A percentile compares a stretch with the other conserved stretches of the same genome.
Evolutionary conservation across 352 stramenopile genomes (phyloP).

Genomic region (Lagenidium giganteum): DNA sequence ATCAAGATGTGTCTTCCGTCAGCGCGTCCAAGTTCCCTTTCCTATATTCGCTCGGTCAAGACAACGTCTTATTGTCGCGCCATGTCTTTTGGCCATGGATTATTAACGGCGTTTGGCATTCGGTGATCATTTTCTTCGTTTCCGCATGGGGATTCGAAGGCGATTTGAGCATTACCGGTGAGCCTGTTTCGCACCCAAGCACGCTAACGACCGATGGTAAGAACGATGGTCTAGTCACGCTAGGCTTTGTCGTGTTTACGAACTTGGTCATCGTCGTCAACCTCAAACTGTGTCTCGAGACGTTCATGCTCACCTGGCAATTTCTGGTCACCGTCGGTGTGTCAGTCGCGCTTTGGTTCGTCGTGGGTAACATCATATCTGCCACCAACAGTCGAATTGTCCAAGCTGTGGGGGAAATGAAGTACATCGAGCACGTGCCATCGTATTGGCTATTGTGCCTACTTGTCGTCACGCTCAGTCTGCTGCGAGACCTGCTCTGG

Average conservation of each 20-base stretch:
- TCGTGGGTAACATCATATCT: constrained; percentile 53
- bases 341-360: constrained; percentile 65
- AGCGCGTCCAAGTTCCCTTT: constrained; percentile 62
- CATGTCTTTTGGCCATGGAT: constrained; percentile 85
- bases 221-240: constrained; percentile 47
- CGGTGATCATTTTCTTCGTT: constrained; percentile 79
- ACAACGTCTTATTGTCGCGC: constrained; percentile 48
- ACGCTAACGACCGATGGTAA: constrained; percentile 38
- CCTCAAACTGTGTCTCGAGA: constrained; percentile 68
- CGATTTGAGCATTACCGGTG: constrained; percentile 18
- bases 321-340: constrained; percentile 51
- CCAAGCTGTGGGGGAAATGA: constrained; percentile 69
- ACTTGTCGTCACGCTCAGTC: constrained; percentile 50
- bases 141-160: constrained; percentile 59
- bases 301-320: constrained; percentile 67
- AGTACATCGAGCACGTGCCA: constrained; percentile 47
- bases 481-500: constrained; percentile 69
- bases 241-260: constrained; percentile 79
- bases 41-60: constrained; percentile 64
- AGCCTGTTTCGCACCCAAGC: constrained; percentile 17
- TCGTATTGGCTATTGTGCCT: constrained; percentile 59
- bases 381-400: constrained; percentile 35
- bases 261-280: constrained; percentile 78
- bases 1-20: constrained; percentile 68
- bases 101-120: constrained; percentile 78